These are phyloP conservation scores for Ogataea haglerorum DNA, from an alignment of 805 yeast genomes.

Conservation along the genomic window DNA sequence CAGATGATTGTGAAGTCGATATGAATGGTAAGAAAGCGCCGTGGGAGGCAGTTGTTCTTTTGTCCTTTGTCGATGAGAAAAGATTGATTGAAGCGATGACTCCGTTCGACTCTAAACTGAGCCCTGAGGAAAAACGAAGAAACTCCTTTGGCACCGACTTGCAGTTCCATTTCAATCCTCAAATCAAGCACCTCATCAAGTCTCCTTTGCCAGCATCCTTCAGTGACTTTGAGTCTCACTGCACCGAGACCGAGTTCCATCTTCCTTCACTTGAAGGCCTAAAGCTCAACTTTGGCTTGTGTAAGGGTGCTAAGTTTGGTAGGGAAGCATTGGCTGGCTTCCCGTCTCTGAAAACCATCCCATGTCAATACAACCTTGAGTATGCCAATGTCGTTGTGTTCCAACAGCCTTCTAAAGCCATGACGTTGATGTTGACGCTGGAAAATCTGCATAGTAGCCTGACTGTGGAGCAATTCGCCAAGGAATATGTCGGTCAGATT, in stretches of 20 bases:
- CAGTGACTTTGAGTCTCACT: conserved; percentile 73
- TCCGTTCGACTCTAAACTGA: conserved; percentile 58
- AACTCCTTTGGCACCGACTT: conserved; percentile 73
- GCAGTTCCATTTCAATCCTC: conserved; percentile 71
- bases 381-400: conserved; percentile 71
- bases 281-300: conserved; percentile 51
- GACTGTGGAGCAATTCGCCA: conserved; percentile 61
- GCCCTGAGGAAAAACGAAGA: conserved; percentile 68
- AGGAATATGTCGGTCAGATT: conserved; percentile 54
- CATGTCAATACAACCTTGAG: conserved; percentile 52
- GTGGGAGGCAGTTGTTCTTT: conserved; percentile 96
- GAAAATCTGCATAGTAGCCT: conserved; percentile 52
- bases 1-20: conserved; percentile 81
- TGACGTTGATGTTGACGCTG: conserved; percentile 69
- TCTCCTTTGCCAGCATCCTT: conserved; percentile 78
- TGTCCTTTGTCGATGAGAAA: conserved; percentile 85
- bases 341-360: conserved; percentile 75
- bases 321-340: conserved; percentile 79
- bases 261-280: conserved; percentile 46
- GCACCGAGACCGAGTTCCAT: conserved; percentile 57
- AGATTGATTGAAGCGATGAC: conserved; percentile 70
- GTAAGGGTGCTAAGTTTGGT: conserved; percentile 67
- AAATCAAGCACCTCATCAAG: conserved; percentile 59
- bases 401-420: conserved; percentile 80
- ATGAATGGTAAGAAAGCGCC: conserved; percentile 92